Percentiles rank a stretch among this genome's conserved stretches.
These are phyloP conservation scores for Neurospora sp. DNA, from an alignment of 495 filamentous ascomycete genomes.

Conservation along the genomic window DNA sequence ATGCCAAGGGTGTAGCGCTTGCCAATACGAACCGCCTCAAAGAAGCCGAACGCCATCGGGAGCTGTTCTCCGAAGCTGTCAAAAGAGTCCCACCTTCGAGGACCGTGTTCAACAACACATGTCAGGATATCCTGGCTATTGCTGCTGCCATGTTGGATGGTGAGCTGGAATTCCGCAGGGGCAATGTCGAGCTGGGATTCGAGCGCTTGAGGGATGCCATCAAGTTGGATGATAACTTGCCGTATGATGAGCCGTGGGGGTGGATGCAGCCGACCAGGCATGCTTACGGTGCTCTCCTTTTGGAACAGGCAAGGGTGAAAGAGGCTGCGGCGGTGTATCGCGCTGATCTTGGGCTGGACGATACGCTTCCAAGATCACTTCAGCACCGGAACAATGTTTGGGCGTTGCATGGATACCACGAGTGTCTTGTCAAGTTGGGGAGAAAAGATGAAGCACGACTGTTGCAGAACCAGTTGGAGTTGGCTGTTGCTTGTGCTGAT, in stretches of 20 bases:
- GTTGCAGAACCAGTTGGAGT: conserved; percentile 37
- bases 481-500: conserved; percentile 46
- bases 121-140: conserved; percentile 47
- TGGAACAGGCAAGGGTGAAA: conserved; percentile 48
- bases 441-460: conserved; percentile 38
- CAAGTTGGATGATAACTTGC: conserved; percentile 42
- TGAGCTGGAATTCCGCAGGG: conserved; percentile 54
- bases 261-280: conserved; percentile 62
- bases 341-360: conserved; percentile 51
- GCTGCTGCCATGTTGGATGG: conserved; percentile 56
- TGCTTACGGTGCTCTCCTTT: conserved; percentile 51
- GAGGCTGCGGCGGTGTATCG: conserved; percentile 46
- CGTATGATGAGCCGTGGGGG: conserved; percentile 60
- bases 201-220: conserved; percentile 42
- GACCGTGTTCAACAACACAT: conserved; percentile 56
- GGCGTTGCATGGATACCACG: conserved; percentile 55
- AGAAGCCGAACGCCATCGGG: conserved; percentile 36
- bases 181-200: conserved; percentile 46
- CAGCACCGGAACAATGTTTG: conserved; percentile 60
- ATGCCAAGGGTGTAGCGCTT: conserved; percentile 53
- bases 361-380: conserved; percentile 43
- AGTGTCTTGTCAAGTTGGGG: conserved; percentile 47
- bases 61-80: conserved; percentile 35
- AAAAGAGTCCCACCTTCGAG: conserved; percentile 40
- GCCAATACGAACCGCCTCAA: conserved; percentile 41